Evolutionary conservation across 108 stramenopile genomes (phyloP), one percentile per base, ranked within the genome.

Genomic region (Cyclotella atomus): DNA sequence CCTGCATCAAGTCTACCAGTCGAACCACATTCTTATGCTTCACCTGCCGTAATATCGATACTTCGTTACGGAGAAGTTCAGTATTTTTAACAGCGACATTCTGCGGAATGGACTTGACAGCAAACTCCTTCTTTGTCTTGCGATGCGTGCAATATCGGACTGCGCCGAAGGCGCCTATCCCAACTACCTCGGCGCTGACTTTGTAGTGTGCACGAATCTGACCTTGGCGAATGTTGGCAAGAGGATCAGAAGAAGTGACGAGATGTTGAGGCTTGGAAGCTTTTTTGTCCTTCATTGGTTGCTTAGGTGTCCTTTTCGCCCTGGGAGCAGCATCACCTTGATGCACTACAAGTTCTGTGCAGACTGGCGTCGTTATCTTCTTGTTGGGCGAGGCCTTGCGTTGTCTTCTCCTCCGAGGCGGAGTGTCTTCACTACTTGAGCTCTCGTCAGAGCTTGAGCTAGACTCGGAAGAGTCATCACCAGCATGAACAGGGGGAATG

Each of bases 51-150:
- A 83, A 54, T 12, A 76, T 35, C 1, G 76, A 38, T 24, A 75
- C 41, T 53, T 83, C 82, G 34, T 78, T 77, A 21, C 67, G 62
- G 8, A 83, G 59, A 45, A 77, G 67, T 10, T 25, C 45, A 44
- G 64, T 10, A 46, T 67, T 65, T 15, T 55, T 72, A 21, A 45
- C 19, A 20, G 47, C 59, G 20, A 12, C 56, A 20, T 56, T 67
- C 3, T 52, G 19, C 5, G 32, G 27, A 17, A 82, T 59, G n/a
- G 75, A 67, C 56, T 82, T 82, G 16, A 82, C 64, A 19, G 81
- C 81, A 17, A 76, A n/a, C 2, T 46, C 36, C 20, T 61, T 65
- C 3, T 35, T 44, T 2, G 57, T 75, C 5, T 38, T 12, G 29
- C 64, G 73, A 27, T 81, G 56, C 24, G 68, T 74, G 60, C 68